phyloP scores from a whole-genome alignment of 2,329 filamentous ascomycete species.

The Chrysoporthe austroafricana region DNA sequence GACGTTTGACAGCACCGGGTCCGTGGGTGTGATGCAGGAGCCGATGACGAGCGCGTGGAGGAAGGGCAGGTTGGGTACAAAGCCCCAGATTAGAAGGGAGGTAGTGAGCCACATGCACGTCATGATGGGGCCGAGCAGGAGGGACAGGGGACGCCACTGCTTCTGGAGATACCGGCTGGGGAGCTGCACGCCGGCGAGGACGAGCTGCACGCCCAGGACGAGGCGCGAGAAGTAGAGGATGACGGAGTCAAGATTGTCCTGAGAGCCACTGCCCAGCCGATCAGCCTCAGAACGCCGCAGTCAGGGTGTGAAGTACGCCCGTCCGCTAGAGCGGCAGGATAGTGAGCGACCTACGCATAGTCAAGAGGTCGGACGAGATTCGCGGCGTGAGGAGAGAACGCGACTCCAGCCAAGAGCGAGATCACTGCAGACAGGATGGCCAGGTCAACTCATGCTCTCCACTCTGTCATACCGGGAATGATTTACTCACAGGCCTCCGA shows the following conservation, averaged over 20 bases:
- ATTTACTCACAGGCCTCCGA: slow-evolving; percentile 78
- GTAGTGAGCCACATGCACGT: slow-evolving; percentile 82
- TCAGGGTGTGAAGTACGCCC: background rate
- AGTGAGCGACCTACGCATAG: slow-evolving; percentile 57
- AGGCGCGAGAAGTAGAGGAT: slow-evolving; percentile 85
- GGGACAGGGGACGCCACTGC: slow-evolving; percentile 75
- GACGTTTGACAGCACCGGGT: slow-evolving; percentile 83
- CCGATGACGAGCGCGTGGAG: slow-evolving; percentile 80
- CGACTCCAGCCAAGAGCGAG: slow-evolving; percentile 76
- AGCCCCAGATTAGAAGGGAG: slow-evolving; percentile 75
- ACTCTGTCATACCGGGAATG: background rate
- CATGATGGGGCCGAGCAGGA: slow-evolving; percentile 86
- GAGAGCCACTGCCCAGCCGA: slow-evolving; percentile 40
- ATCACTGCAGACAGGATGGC: slow-evolving; percentile 62
- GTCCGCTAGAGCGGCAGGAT: background rate
- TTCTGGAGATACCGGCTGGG: slow-evolving; percentile 78
- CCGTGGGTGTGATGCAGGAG: slow-evolving; percentile 89
- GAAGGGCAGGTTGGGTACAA: slow-evolving; percentile 73
- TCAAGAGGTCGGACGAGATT: slow-evolving; percentile 76
- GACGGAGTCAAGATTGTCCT: slow-evolving; percentile 66
- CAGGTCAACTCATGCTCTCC: background rate
- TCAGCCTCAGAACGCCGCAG: background rate
- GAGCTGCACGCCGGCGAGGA: slow-evolving; percentile 85
- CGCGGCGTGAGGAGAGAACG: slow-evolving; percentile 77
- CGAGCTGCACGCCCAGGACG: slow-evolving; percentile 87